Percentiles rank a stretch among this genome's conserved stretches.
phyloP scores from a whole-genome alignment of 768 basidiomycete genomes.

The Lactarius sanguifluus region DNA sequence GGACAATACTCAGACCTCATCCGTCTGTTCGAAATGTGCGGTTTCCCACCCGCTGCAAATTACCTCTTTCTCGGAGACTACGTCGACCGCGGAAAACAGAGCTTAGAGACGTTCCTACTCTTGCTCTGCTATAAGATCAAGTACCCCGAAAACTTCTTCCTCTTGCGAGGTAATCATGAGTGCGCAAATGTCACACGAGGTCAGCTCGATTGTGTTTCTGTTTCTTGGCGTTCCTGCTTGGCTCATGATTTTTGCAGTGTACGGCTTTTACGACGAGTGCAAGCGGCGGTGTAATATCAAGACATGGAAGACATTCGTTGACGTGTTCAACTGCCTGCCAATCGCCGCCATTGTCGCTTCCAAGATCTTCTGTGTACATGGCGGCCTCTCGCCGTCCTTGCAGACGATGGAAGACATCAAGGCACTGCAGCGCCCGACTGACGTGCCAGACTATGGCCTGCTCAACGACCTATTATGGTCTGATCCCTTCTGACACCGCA shows the following conservation, averaged over 20 bases:
- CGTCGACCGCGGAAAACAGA: conserved; percentile 98
- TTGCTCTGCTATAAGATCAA: conserved; percentile 99
- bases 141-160: conserved; percentile 99
- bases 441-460: conserved; percentile 97
- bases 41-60: conserved; percentile 95
- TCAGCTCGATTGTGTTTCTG: conserved; percentile 40
- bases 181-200: conserved; percentile 99
- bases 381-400: conserved; percentile 89
- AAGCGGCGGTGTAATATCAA: conserved; percentile 99
- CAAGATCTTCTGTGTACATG: conserved; percentile 99
- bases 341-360: conserved; percentile 98
- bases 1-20: conserved; percentile 99
- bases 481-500: conserved; percentile 97
- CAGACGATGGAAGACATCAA: conserved; percentile 99
- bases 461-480: conserved; percentile 98
- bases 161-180: conserved; percentile 97
- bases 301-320: conserved; percentile 99
- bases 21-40: conserved; percentile 98
- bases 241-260: conserved; percentile 55
- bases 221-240: conserved; percentile 17
- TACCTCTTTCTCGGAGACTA: conserved; percentile 99
- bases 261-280: conserved; percentile 99
- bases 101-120: conserved; percentile 95
- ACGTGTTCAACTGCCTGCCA: conserved; percentile 98
- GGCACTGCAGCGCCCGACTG: conserved; percentile 95